Percentiles rank a stretch among this genome's conserved stretches.
phyloP scores from a whole-genome alignment of 2,329 filamentous ascomycete species.

The Lachnellula suecica region DNA sequence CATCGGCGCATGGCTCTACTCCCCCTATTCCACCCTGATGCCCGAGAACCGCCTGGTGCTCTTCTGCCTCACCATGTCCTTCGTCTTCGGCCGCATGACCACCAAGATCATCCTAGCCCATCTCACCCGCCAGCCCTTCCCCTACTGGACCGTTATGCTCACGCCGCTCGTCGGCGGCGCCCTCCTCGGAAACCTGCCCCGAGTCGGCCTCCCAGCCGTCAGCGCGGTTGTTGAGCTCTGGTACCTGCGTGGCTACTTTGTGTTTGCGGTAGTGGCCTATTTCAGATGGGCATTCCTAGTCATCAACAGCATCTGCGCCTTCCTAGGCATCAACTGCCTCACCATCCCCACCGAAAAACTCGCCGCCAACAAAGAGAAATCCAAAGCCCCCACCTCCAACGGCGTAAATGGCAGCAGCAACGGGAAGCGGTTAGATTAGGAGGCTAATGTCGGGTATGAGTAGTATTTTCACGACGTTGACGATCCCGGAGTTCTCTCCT shows the following conservation, averaged over 20 bases:
- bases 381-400: conserved; percentile 18
- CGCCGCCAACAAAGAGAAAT: conserved; percentile 26
- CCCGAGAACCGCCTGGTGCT: conserved; percentile 84
- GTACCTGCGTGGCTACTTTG: conserved; percentile 83
- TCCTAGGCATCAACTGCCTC: conserved; percentile 89
- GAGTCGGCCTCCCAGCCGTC: conserved; percentile 68
- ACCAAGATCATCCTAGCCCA: conserved; percentile 99
- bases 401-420: conserved; percentile 26
- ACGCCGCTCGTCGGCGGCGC: conserved; percentile 84
- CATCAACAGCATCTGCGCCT: conserved; percentile 87
- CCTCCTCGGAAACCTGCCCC: conserved; percentile 77
- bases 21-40: conserved; percentile 80
- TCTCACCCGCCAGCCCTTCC: conserved; percentile 89
- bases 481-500: not conserved
- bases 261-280: conserved; percentile 83
- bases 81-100: conserved; percentile 96
- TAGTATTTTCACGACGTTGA: not conserved
- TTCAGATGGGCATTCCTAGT: conserved; percentile 91
- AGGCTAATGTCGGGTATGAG: not conserved
- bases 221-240: conserved; percentile 67
- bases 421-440: conserved; percentile 29
- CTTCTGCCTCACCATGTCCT: conserved; percentile 91
- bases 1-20: conserved; percentile 83
- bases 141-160: conserved; percentile 93
- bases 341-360: conserved; percentile 70